These are phyloP conservation scores for Penicillium sp. DNA, from an alignment of 2,329 filamentous ascomycete species.

Conservation along the genomic window DNA sequence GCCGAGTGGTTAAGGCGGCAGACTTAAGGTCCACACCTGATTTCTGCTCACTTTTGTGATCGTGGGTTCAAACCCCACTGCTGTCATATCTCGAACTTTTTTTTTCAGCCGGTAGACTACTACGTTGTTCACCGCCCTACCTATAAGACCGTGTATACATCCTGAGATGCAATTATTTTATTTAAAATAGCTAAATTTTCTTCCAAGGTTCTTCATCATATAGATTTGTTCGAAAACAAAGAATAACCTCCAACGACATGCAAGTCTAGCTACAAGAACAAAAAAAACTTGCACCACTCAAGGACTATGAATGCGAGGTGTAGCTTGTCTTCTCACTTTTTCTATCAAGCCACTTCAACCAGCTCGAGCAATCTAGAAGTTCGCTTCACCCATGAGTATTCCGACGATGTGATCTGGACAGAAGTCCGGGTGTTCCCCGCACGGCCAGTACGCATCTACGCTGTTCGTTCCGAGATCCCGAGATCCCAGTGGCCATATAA, in stretches of 20 bases:
- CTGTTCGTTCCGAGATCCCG: conserved; percentile 12
- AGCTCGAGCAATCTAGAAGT: background rate
- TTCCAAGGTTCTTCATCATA: too few relatives aligned
- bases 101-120: background rate
- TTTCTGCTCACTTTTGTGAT: background rate
- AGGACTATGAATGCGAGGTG: too few relatives aligned
- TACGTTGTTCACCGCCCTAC: too few relatives aligned
- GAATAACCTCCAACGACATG: too few relatives aligned
- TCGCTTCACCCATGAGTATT: background rate
- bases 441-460: conserved; percentile 4
- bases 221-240: too few relatives aligned
- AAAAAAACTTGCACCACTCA: too few relatives aligned
- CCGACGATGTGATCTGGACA: conserved; percentile 1
- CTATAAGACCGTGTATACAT: too few relatives aligned
- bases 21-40: background rate
- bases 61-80: background rate
- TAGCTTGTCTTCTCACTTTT: background rate
- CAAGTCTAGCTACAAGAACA: background rate
- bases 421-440: conserved; percentile 17
- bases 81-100: background rate
- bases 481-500: background rate
- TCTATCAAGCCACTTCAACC: background rate
- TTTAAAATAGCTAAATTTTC: too few relatives aligned
- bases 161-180: too few relatives aligned
- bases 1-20: background rate